These are phyloP conservation scores for Chamaecyparis obtusa DNA, from an alignment of 75 land plant species.

Conservation along the genomic window DNA sequence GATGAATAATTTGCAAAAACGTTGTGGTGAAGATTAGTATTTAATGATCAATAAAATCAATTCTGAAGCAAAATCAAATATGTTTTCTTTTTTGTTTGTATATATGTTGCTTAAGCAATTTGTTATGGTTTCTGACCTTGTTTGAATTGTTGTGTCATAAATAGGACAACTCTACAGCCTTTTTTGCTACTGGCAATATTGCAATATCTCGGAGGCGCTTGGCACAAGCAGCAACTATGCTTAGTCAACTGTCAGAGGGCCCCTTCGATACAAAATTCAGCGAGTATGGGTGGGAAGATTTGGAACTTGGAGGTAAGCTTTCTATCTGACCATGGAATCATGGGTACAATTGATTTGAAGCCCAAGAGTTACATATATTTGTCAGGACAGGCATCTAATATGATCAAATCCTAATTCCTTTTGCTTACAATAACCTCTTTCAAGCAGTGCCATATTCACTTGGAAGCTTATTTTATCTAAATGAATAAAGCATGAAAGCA, in stretches of 20 bases:
- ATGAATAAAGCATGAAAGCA: background rate
- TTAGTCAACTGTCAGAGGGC: constrained; percentile 18
- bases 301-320: constrained; percentile 31
- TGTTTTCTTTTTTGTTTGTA: background rate
- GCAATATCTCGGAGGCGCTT: constrained; percentile 23
- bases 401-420: background rate
- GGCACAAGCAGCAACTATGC: constrained; percentile 15
- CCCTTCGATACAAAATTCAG: constrained; percentile 32
- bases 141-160: background rate
- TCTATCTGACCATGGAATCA: background rate
- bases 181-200: constrained; percentile 40
- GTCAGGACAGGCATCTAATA: background rate
- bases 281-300: constrained; percentile 39
- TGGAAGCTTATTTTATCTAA: background rate
- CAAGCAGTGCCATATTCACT: background rate
- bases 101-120: background rate
- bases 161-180: constrained; percentile 34
- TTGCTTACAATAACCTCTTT: background rate
- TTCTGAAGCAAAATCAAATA: background rate
- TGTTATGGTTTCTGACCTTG: background rate
- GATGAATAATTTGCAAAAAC: background rate
- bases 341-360: background rate
- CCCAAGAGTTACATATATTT: background rate
- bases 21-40: background rate
- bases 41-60: background rate